Evolutionary conservation across 2,329 filamentous ascomycete genomes (phyloP).

Genomic region (Uncinocarpus reesii): DNA sequence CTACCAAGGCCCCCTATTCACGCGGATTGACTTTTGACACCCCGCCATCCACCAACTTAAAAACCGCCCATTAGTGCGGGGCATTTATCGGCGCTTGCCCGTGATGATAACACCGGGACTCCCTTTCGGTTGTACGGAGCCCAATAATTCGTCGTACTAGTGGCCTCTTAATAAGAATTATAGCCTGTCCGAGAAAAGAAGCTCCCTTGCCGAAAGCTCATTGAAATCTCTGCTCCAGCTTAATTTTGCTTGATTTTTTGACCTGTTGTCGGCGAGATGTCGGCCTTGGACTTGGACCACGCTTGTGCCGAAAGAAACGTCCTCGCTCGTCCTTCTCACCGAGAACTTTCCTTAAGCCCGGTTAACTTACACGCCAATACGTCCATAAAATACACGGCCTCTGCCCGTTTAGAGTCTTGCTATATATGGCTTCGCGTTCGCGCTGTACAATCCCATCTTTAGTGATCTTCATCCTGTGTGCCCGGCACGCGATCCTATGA

Average conservation of each 20-base stretch:
- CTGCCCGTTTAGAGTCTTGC: too few species aligned
- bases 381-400: too few species aligned
- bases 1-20: too few species aligned
- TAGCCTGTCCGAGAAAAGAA: too few species aligned
- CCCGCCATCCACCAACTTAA: constrained; percentile 1
- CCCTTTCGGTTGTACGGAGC: constrained; percentile 2
- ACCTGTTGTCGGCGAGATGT: neutral
- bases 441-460: too few species aligned
- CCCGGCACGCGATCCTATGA: too few species aligned
- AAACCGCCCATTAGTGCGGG: neutral
- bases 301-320: neutral
- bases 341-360: neutral
- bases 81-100: constrained; percentile 2
- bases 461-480: too few species aligned
- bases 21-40: constrained; percentile 1
- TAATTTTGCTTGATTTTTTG: neutral
- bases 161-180: too few species aligned
- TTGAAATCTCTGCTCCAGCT: neutral
- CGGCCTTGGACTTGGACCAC: neutral
- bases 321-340: neutral
- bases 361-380: neutral
- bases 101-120: neutral
- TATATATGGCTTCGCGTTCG: too few species aligned
- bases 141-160: too few species aligned
- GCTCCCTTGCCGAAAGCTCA: neutral